Conservation (phyloP, 164 flowering plant species). For the Piper betle region DNA sequence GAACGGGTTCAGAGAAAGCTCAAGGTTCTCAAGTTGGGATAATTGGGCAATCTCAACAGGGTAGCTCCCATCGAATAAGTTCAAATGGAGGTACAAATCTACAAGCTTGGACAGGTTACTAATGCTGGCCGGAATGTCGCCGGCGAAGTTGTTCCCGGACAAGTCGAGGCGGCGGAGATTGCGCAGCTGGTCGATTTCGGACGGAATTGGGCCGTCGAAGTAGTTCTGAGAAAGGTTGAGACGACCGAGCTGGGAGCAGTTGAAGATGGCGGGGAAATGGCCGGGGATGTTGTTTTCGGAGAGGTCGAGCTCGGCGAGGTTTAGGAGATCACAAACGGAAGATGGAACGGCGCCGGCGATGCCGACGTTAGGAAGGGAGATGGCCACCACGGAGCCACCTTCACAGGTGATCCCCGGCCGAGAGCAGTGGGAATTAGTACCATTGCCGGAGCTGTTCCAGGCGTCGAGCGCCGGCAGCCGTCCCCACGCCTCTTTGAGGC, state of each 20-base stretch:
- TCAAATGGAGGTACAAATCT: conserved; percentile 19
- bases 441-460: conserved; percentile 22
- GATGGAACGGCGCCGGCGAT: conserved; percentile 26
- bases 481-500: conserved; percentile 16
- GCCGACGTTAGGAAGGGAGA: conserved; percentile 14
- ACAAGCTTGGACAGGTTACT: conserved; percentile 26
- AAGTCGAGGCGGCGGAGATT: conserved; percentile 30
- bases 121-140: conserved; percentile 46
- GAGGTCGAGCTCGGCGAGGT: conserved; percentile 32
- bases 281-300: conserved; percentile 38
- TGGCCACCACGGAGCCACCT: conserved; percentile 20
- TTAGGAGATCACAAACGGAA: conserved; percentile 38
- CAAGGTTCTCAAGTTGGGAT: conserved; percentile 28
- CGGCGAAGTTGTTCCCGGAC: conserved; percentile 52
- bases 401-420: conserved; percentile 35
- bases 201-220: conserved; percentile 50
- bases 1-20: conserved; percentile 14
- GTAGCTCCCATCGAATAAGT: conserved; percentile 39
- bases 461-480: conserved; percentile 16
- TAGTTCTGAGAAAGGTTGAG: conserved; percentile 52
- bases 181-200: conserved; percentile 30
- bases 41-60: conserved; percentile 55
- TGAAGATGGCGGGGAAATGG: conserved; percentile 41
- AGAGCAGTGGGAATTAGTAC: conserved; percentile 16
- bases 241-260: conserved; percentile 36